Conservation (phyloP, 2,329 filamentous ascomycete genomes). For the Colletotrichum liaoningense region DNA sequence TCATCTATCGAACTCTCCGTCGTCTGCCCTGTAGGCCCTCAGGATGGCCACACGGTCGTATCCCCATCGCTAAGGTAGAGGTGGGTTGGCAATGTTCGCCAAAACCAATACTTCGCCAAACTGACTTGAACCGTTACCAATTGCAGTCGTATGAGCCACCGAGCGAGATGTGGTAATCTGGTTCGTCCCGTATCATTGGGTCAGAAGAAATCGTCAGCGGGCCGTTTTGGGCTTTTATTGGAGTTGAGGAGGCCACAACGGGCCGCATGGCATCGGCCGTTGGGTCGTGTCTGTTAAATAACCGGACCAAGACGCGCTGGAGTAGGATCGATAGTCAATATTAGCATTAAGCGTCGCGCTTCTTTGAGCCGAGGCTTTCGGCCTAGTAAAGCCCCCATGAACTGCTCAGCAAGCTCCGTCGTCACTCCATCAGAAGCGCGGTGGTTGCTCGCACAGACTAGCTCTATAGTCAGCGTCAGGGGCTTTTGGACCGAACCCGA, state of each 20-base stretch:
- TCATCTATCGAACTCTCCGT: conserved; percentile 9
- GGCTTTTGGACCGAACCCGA: conserved; percentile 19
- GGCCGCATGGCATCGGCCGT: neutral
- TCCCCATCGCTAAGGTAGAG: neutral
- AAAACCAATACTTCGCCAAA: conserved; percentile 26
- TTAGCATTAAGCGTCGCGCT: neutral
- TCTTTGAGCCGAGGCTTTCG: neutral
- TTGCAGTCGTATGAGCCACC: conserved; percentile 3
- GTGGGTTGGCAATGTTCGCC: conserved; percentile 12
- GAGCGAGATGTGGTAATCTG: conserved; percentile 11
- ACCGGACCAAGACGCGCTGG: neutral
- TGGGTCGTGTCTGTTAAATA: neutral
- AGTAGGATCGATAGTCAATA: neutral
- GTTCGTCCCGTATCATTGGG: conserved; percentile 23
- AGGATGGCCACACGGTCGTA: conserved; percentile 3
- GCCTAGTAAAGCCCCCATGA: neutral
- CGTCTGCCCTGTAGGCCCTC: neutral
- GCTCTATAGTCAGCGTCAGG: neutral
- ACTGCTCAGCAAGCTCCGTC: neutral
- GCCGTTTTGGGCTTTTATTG: conserved; percentile 24
- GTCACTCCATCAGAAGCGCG: neutral
- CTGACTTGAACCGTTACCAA: conserved; percentile 23
- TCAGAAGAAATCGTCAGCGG: conserved; percentile 11
- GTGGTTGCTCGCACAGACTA: conserved; percentile 25
- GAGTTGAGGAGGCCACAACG: neutral